Evolutionary conservation across 192 early-diverging fungal species (phyloP).

Genomic region (Rhizophlyctis rosea): DNA sequence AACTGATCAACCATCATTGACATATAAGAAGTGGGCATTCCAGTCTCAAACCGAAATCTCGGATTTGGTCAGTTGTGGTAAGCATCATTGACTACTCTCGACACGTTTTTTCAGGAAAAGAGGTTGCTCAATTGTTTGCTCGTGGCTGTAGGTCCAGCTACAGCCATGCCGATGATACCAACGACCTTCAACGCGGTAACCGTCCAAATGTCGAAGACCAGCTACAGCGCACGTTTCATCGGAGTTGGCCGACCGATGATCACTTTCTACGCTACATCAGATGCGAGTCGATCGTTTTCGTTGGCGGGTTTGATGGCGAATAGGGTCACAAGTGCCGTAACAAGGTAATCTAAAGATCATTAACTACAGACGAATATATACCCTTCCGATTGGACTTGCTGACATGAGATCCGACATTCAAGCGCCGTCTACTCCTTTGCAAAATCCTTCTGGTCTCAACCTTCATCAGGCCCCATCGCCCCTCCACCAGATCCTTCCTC

Average conservation of each 20-base stretch:
- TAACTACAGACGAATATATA: no score
- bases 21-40: slow-evolving; percentile 35
- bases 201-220: slow-evolving; percentile 10
- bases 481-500: no score
- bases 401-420: no score
- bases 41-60: slow-evolving; percentile 22
- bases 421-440: slow-evolving; percentile 68
- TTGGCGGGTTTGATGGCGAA: slow-evolving; percentile 20
- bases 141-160: slow-evolving; percentile 14
- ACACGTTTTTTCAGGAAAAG: no score
- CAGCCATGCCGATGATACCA: slow-evolving; percentile 3
- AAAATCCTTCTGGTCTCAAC: slow-evolving; percentile 61
- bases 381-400: no score
- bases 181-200: slow-evolving; percentile 21
- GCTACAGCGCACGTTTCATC: slow-evolving; percentile 24
- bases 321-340: slow-evolving; percentile 28
- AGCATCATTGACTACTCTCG: no score
- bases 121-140: not conserved
- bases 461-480: no score
- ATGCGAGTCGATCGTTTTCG: slow-evolving; percentile 20
- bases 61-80: slow-evolving; percentile 23
- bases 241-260: slow-evolving; percentile 40
- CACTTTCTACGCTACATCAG: slow-evolving; percentile 29
- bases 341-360: slow-evolving; percentile 19
- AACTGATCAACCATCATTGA: slow-evolving; percentile 20